Evolutionary conservation across 345 rosid genomes (phyloP).

Genomic region (Crucihimalaya himalaica): DNA sequence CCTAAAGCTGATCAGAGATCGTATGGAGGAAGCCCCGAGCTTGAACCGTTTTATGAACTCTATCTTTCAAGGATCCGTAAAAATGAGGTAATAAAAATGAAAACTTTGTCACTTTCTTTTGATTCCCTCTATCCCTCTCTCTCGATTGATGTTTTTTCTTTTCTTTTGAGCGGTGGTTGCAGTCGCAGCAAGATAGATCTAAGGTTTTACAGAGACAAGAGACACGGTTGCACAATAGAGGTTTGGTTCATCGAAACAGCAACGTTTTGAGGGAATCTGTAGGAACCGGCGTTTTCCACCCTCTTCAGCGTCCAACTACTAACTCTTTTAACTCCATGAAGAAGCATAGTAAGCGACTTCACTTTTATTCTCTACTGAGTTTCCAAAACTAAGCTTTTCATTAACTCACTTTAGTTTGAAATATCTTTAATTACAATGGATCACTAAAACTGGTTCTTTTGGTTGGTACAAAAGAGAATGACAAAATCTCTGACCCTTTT

Average conservation of each 20-base stretch:
- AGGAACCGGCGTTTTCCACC: slow-evolving; percentile 34
- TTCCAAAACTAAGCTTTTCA: too few relatives aligned
- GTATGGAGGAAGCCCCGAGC: background rate
- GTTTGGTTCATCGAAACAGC: slow-evolving; percentile 7
- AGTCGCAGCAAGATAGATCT: background rate
- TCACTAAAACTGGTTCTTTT: background rate
- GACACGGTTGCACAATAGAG: background rate
- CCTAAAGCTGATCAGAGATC: background rate
- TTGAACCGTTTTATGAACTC: slow-evolving; percentile 8
- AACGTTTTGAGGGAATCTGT: slow-evolving; percentile 22
- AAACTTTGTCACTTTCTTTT: background rate
- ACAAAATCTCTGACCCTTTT: background rate
- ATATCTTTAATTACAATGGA: background rate
- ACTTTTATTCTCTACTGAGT: background rate
- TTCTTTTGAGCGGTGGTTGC: background rate
- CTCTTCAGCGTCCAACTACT: slow-evolving; percentile 10
- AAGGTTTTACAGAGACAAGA: slow-evolving; percentile 18
- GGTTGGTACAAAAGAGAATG: background rate
- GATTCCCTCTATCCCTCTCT: background rate
- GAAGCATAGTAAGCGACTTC: slow-evolving; percentile 7
- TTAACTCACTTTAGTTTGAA: background rate
- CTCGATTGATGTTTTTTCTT: background rate
- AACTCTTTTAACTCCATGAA: background rate
- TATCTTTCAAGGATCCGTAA: slow-evolving; percentile 6
- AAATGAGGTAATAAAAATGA: slow-evolving; percentile 1